Evolutionary conservation across 495 filamentous ascomycete species (phyloP), one percentile per base, ranked within the genome.

Genomic region (Filosporella fistucella): DNA sequence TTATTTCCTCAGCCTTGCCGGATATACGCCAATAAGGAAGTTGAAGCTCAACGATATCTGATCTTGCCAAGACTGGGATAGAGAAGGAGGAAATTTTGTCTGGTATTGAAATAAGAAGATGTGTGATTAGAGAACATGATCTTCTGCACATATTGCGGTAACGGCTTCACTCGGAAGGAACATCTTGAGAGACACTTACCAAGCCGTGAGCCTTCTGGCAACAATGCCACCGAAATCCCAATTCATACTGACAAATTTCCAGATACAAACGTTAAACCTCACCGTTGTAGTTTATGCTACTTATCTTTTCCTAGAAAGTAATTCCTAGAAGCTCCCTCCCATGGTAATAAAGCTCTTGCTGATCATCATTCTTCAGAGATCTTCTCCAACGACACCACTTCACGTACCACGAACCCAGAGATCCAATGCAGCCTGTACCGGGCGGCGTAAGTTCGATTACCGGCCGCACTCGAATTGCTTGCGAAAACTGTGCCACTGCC

Each of bases 201-300:
- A 9, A 76, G 59, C 23, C 80, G 80, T 85, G 62, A 67, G 79
- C 64, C n/a, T 4, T 35, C 4, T 35, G 12, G 12, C 32, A 4
- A 14, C 18, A n/a, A n/a, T 35, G 5, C 32, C 18, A 4, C 13
- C 18, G 4, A 3, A 35, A 14, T 35, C 12, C 17, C 8, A 18
- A 35, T 37, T 20, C 33, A 14, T 16, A 20, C 42, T 52, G 26
- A 40, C 25, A 18, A 25, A 2, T 28, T 17, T 30, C 14, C 42
- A 84, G 80, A 85, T 58, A 85, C 80, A 41, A 77, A 81, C 54
- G 74, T 82, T 25, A 85, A 83, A 57, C 81, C 81, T 1, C 73
- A 80, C 57, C 69, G 71, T 54, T 85, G 81, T 53, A 66, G 63
- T 45, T 67, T 66, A 11, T 85, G 81, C 37, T 72, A 77, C 47